These are phyloP conservation scores for Candida gorgasii DNA, from an alignment of 805 yeast species.

Conservation along the genomic window DNA sequence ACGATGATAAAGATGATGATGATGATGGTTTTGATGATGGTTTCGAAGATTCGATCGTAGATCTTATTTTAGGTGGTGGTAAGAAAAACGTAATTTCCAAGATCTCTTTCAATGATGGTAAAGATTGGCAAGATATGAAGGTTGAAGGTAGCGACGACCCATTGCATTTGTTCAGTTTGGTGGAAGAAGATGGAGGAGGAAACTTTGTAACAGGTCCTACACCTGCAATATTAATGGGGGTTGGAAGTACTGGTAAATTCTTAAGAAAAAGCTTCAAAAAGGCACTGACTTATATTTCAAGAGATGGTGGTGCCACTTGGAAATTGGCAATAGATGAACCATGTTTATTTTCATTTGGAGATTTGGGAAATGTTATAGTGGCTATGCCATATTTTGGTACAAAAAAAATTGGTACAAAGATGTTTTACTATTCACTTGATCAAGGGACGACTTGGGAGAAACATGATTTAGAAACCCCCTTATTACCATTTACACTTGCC, in stretches of 20 bases:
- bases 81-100: slow-evolving; percentile 27
- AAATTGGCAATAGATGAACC: slow-evolving; percentile 52
- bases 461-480: slow-evolving; percentile 44
- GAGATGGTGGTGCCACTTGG: slow-evolving; percentile 84
- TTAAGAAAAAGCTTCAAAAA: slow-evolving; percentile 16
- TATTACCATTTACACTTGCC: slow-evolving; percentile 44
- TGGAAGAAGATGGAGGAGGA: slow-evolving; percentile 42
- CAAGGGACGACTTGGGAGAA: slow-evolving; percentile 70
- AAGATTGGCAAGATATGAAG: slow-evolving; percentile 50
- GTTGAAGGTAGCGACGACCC: slow-evolving; percentile 53
- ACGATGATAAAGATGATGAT: background rate
- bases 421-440: slow-evolving; percentile 59
- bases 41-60: slow-evolving; percentile 22
- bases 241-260: slow-evolving; percentile 32
- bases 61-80: slow-evolving; percentile 25
- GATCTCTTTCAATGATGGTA: slow-evolving; percentile 55
- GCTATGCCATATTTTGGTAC: slow-evolving; percentile 48
- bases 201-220: slow-evolving; percentile 51
- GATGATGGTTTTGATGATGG: background rate
- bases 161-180: slow-evolving; percentile 37
- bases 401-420: slow-evolving; percentile 30
- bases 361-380: slow-evolving; percentile 71
- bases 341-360: slow-evolving; percentile 63
- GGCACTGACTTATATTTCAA: slow-evolving; percentile 59
- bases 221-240: slow-evolving; percentile 46